Base-by-base conservation (phyloP, 1,284 basidiomycete species). In the Malassezia brasiliensis region DNA sequence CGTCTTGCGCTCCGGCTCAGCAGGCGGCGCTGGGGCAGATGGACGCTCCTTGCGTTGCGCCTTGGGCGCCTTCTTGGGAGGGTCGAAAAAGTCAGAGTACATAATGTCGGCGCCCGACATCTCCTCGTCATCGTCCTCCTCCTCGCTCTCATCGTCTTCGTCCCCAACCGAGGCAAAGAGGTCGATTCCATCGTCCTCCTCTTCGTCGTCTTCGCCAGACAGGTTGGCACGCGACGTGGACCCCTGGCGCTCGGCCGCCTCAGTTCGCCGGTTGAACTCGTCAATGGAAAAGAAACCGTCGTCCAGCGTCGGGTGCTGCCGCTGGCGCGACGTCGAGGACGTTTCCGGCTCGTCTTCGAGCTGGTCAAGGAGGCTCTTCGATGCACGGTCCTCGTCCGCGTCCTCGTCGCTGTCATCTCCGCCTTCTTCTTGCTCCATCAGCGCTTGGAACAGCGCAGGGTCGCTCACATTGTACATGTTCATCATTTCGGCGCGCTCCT, bases 241-340 rank as follows among this genome's bases (percentile, higher is more conserved):
- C 79, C 55, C 78, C 14, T 54, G 61, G 38, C 84, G 83, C 76
- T 94, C 90, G 7, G 84, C 81, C 63, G 83, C 83, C 74, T 88
- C 86, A 1, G 86, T 86, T 75, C 90, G 83, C 5, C 84, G 81
- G 72, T 96, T 94, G 79, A 98, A 96, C 20, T 83, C 81, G 52
- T 84, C 83, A 52, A 96, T 82, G 53, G 87, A 83, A 77, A 98
- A 98, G 78, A 98, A 96, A 25, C 81, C 83, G 74, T 96, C 93
- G 76, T 96, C 86, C n/a, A 96, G 81, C 45, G 81, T 81, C 6
- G 83, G 79, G 61, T 83, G 80, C 17, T 64, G 60, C 15, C 32
- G 47, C 56, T 3, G 8, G 49, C 44, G 32, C 54, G 63, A 46
- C 41, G 50, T 8, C 42, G 31, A 37, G 53, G 50, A 28, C 45